These are phyloP conservation scores for Mimosa pudica DNA, from an alignment of 306 rosid genomes.

Conservation along the genomic window DNA sequence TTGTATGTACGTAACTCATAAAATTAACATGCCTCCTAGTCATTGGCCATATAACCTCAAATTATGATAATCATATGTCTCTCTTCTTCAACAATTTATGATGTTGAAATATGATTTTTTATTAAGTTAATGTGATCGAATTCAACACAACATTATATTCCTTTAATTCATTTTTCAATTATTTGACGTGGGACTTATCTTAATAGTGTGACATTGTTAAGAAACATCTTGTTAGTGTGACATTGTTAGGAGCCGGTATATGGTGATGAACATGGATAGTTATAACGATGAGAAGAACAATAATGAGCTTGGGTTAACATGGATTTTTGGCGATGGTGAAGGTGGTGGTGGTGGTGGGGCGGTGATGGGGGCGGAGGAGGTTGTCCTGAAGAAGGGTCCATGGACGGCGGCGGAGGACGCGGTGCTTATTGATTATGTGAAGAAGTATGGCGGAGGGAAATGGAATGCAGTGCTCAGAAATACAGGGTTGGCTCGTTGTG, in stretches of 20 bases:
- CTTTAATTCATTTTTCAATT: too few relatives aligned
- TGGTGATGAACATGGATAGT: neutral
- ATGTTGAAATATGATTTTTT: too few relatives aligned
- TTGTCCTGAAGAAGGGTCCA: neutral
- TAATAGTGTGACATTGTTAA: too few relatives aligned
- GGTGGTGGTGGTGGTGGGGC: slow-evolving; percentile 40
- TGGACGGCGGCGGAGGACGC: slow-evolving; percentile 5
- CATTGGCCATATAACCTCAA: neutral
- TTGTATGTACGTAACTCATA: neutral
- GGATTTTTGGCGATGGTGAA: slow-evolving; percentile 37
- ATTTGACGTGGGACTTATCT: too few relatives aligned
- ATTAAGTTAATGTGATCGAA: too few relatives aligned
- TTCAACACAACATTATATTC: too few relatives aligned
- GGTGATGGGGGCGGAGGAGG: neutral
- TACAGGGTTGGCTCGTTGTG: slow-evolving; percentile 65
- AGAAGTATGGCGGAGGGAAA: neutral
- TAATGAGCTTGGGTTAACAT: slow-evolving; percentile 35
- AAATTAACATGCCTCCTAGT: neutral
- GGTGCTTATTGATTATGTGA: neutral
- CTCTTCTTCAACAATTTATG: too few relatives aligned
- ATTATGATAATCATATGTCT: too few relatives aligned
- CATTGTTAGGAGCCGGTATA: too few relatives aligned
- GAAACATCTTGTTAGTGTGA: neutral
- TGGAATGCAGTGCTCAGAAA: slow-evolving; percentile 39
- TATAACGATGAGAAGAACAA: slow-evolving; percentile 15